phyloP scores from a whole-genome alignment of 2,329 filamentous ascomycete genomes.

The Magnaporthiopsis rhizophila region DNA sequence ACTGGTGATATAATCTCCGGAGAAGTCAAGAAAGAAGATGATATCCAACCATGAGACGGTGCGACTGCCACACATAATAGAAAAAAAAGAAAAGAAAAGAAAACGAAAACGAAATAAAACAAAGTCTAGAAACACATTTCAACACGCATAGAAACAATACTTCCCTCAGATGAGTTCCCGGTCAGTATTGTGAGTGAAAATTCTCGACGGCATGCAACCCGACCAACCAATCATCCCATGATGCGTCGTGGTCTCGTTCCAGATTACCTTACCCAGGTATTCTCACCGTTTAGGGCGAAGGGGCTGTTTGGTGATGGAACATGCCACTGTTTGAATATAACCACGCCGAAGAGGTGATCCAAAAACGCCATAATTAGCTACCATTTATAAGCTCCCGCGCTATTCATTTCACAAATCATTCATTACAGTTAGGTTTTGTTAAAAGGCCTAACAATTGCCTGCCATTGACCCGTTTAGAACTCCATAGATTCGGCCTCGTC shows the following conservation, averaged over 20 bases:
- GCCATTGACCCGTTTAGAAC: constrained; percentile 29
- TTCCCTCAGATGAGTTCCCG: neutral
- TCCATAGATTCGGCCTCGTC: constrained; percentile 44
- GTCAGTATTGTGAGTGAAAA: too few relatives aligned
- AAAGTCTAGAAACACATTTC: neutral
- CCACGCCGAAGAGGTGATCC: neutral
- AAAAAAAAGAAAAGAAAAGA: neutral
- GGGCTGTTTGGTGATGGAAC: too few relatives aligned
- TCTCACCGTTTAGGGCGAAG: too few relatives aligned
- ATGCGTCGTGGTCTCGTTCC: neutral
- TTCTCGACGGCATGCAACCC: too few relatives aligned
- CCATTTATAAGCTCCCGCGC: neutral
- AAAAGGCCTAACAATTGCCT: neutral
- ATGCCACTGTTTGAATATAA: neutral
- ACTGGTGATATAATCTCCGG: constrained; percentile 17
- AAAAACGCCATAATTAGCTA: neutral
- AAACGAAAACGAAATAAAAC: too few relatives aligned
- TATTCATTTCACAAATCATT: neutral
- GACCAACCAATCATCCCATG: neutral
- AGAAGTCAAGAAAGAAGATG: neutral
- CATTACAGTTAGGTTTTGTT: neutral
- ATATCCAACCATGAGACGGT: neutral
- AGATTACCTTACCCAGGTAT: neutral
- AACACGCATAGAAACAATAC: neutral
- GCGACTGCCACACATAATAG: neutral